phyloP scores from a whole-genome alignment of 345 rosid genomes.

The Eucalyptus curtisii region DNA sequence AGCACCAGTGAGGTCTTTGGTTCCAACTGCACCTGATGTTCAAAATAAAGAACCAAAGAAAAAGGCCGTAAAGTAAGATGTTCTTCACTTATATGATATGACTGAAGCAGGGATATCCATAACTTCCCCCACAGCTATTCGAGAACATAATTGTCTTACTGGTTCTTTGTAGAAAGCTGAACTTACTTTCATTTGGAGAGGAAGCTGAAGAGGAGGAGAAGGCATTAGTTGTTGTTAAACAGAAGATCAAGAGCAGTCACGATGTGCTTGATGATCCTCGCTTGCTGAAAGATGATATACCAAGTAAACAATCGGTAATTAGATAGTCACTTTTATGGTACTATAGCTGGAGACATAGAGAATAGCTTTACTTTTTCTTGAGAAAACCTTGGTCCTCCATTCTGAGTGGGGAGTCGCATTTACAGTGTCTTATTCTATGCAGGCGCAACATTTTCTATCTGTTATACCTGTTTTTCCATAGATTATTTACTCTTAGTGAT shows the following conservation, averaged over 20 bases:
- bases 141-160: not conserved
- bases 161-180: constrained; percentile 52
- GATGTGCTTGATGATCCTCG: constrained; percentile 95
- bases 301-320: constrained; percentile 36
- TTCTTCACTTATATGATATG: not conserved
- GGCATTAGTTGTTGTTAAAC: constrained; percentile 53
- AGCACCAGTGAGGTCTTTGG: constrained; percentile 13
- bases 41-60: constrained; percentile 46
- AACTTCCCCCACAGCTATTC: not conserved
- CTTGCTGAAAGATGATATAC: constrained; percentile 49
- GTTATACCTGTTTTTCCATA: not conserved
- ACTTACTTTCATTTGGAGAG: constrained; percentile 91
- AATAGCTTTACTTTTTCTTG: not conserved
- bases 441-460: not conserved
- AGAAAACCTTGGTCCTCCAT: not conserved
- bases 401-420: not conserved
- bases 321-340: not conserved
- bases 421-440: not conserved
- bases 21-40: constrained; percentile 15
- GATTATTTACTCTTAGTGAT: not conserved
- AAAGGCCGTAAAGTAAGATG: constrained; percentile 73
- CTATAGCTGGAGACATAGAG: not conserved
- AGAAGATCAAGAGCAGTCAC: constrained; percentile 92
- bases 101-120: constrained; percentile 1
- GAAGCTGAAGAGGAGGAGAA: constrained; percentile 98